Conservation (phyloP, 2,329 filamentous ascomycete genomes). For the Byssochlamys sp. region DNA sequence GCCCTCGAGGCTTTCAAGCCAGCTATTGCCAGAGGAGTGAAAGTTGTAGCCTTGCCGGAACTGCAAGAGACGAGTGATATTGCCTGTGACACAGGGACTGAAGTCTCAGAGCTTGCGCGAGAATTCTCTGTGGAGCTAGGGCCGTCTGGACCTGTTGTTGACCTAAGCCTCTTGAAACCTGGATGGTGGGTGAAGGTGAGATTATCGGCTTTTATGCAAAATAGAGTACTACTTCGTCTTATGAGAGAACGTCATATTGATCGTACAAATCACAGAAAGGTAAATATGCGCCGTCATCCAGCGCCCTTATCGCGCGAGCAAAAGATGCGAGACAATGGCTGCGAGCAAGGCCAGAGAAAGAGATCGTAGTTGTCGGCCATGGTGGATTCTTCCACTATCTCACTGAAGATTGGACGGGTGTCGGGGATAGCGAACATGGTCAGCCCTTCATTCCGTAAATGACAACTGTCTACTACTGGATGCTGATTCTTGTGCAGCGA, state of each 20-base stretch:
- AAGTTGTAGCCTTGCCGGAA: constrained; percentile 8
- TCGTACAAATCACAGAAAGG: constrained; percentile 1
- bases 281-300: constrained; percentile 4
- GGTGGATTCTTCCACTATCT: constrained; percentile 12
- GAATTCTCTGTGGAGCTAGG: constrained; percentile 1
- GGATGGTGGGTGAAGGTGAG: constrained; percentile 6
- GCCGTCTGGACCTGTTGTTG: neutral
- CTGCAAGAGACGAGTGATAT: constrained; percentile 8
- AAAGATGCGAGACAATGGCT: constrained; percentile 8
- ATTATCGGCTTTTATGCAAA: neutral
- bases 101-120: constrained; percentile 2
- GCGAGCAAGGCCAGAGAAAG: constrained; percentile 7
- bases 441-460: neutral
- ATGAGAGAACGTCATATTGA: neutral
- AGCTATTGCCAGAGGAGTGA: constrained; percentile 4
- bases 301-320: constrained; percentile 6
- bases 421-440: constrained; percentile 8
- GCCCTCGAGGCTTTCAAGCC: constrained; percentile 6
- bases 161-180: constrained; percentile 4
- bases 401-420: constrained; percentile 10
- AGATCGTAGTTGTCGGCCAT: constrained; percentile 10
- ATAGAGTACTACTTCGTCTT: neutral
- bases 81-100: constrained; percentile 6
- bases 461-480: neutral
- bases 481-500: constrained; percentile 1